These are phyloP conservation scores for Gillenia trifoliata DNA, from an alignment of 306 rosid genomes.

Conservation along the genomic window DNA sequence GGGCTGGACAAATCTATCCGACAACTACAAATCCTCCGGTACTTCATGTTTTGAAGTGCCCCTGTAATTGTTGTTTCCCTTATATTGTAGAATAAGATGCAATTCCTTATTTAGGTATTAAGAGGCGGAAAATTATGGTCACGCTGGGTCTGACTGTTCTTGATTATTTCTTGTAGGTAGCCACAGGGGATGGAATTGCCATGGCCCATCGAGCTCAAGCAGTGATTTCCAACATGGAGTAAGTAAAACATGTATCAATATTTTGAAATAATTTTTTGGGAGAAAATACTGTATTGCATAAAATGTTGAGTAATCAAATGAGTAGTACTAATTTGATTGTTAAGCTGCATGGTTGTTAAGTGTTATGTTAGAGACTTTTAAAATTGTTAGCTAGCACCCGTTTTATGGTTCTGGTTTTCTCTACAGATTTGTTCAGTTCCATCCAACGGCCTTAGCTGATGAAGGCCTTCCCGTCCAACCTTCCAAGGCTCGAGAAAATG, in stretches of 20 bases:
- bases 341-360: not conserved
- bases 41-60: not conserved
- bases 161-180: slow-evolving; percentile 48
- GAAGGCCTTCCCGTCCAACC: slow-evolving; percentile 79
- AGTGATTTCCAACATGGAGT: slow-evolving; percentile 97
- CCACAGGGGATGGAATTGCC: slow-evolving; percentile 95
- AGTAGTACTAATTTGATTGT: not conserved
- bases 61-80: not conserved
- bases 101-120: not conserved
- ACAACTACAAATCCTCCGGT: slow-evolving; percentile 95
- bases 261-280: not conserved
- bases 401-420: slow-evolving; percentile 6
- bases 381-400: not conserved
- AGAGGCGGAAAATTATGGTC: not conserved
- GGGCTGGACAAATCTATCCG: slow-evolving; percentile 96
- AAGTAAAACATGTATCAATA: slow-evolving; percentile 30
- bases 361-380: not conserved
- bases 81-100: not conserved
- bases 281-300: slow-evolving; percentile 12
- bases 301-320: not conserved
- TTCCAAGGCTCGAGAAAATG: slow-evolving; percentile 55
- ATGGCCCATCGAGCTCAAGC: slow-evolving; percentile 98
- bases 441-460: slow-evolving; percentile 92
- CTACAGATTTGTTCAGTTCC: slow-evolving; percentile 90
- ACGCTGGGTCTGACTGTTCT: slow-evolving; percentile 11